Evolutionary conservation across 1,284 basidiomycete species (phyloP).

Genomic region (Mycosarcoma maydis): DNA sequence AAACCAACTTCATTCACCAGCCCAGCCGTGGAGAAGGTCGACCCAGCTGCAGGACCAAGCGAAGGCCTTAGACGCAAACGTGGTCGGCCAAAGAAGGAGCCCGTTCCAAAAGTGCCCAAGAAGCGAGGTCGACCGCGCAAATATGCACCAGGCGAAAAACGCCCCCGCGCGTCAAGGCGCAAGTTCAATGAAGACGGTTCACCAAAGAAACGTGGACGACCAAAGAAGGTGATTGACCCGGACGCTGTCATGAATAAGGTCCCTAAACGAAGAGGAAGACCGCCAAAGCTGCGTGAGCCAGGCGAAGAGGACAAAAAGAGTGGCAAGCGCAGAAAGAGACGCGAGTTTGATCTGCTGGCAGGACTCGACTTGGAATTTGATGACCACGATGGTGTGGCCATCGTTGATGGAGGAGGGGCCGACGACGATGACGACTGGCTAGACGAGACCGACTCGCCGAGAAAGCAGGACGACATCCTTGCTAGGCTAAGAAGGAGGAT

Average conservation of each 20-base stretch:
- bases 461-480: constrained; percentile 37
- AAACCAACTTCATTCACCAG: neutral
- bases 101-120: constrained; percentile 23
- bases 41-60: constrained; percentile 12
- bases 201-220: constrained; percentile 33
- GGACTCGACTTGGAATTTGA: constrained; percentile 39
- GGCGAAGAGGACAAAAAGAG: constrained; percentile 14
- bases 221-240: constrained; percentile 38
- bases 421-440: constrained; percentile 26
- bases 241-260: constrained; percentile 33
- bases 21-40: constrained; percentile 24
- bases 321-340: constrained; percentile 20
- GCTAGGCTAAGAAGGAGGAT: constrained; percentile 40
- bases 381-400: constrained; percentile 15
- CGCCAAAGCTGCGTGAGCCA: constrained; percentile 16
- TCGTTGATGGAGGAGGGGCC: constrained; percentile 16
- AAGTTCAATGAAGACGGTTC: constrained; percentile 43
- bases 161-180: constrained; percentile 15
- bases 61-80: constrained; percentile 22
- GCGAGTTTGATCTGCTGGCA: constrained; percentile 40
- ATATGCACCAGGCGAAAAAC: constrained; percentile 32
- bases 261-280: constrained; percentile 37
- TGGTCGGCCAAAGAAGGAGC: constrained; percentile 28
- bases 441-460: constrained; percentile 19
- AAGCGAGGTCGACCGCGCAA: constrained; percentile 44